Conservation (phyloP, 176 grass and related monocot genomes). For the Triticum urartu region DNA sequence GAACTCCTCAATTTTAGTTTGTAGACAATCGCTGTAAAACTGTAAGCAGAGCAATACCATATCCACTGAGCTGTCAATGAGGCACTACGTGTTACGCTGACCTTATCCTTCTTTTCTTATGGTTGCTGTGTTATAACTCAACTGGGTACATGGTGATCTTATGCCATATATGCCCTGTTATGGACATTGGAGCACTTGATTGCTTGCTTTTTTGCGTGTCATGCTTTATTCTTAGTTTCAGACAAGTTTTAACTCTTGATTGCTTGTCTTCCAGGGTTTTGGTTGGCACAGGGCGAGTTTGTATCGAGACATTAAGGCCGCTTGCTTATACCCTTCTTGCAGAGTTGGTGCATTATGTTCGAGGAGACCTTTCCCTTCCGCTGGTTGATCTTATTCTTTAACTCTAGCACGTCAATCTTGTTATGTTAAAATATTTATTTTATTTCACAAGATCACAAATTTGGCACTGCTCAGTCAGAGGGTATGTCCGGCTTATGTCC, state of each 20-base stretch:
- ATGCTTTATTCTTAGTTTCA: conserved; percentile 22
- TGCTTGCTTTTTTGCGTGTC: neutral
- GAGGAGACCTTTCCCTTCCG: conserved; percentile 66
- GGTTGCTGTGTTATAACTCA: neutral
- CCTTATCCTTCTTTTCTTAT: neutral
- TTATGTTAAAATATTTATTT: neutral
- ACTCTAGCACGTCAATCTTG: neutral
- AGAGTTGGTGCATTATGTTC: conserved; percentile 98
- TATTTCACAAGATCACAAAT: neutral
- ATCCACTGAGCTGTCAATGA: neutral
- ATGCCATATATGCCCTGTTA: neutral
- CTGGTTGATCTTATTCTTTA: conserved; percentile 51
- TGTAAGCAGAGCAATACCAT: neutral
- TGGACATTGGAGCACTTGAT: neutral
- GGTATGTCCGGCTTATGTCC: neutral
- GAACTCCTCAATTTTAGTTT: neutral
- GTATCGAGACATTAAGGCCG: conserved; percentile 88
- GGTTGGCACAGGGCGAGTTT: conserved; percentile 92
- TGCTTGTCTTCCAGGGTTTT: conserved; percentile 71
- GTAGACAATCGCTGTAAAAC: neutral
- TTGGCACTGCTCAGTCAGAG: neutral
- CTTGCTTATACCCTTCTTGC: conserved; percentile 97
- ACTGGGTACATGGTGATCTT: neutral
- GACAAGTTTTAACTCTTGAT: conserved; percentile 20
- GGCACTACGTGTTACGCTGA: neutral